These are phyloP conservation scores for Linnemannia exigua DNA, from an alignment of 192 early-diverging fungal genomes.

Conservation along the genomic window DNA sequence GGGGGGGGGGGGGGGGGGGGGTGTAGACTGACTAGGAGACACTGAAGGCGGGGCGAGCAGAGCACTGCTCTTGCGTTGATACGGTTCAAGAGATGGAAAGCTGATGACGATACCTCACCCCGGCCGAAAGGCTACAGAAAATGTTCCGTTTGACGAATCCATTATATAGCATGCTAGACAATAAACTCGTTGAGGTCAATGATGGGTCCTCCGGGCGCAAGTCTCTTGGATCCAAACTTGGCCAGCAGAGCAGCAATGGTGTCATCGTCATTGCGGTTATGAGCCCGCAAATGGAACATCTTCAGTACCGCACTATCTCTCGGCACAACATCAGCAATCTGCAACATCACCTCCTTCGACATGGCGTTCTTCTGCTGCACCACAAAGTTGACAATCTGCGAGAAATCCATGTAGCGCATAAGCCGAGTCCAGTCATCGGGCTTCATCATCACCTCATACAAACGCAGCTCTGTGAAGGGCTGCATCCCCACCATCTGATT, in stretches of 20 bases:
- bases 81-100: too few species aligned
- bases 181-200: not conserved
- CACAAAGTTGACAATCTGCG: not conserved
- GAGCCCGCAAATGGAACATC: not conserved
- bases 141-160: too few species aligned
- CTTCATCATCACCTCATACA: not conserved
- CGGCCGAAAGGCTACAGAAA: too few species aligned
- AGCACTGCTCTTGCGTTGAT: too few species aligned
- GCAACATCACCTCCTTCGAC: not conserved
- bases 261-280: not conserved
- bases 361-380: not conserved
- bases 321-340: not conserved
- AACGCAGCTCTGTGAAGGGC: not conserved
- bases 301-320: not conserved
- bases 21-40: too few species aligned
- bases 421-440: not conserved
- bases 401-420: not conserved
- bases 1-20: too few species aligned
- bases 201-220: too few species aligned
- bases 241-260: not conserved
- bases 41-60: too few species aligned
- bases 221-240: not conserved
- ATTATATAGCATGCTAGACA: too few species aligned
- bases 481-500: not conserved
- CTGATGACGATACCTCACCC: too few species aligned